These are phyloP conservation scores for Mycena galopus DNA, from an alignment of 768 basidiomycete genomes.

Conservation along the genomic window DNA sequence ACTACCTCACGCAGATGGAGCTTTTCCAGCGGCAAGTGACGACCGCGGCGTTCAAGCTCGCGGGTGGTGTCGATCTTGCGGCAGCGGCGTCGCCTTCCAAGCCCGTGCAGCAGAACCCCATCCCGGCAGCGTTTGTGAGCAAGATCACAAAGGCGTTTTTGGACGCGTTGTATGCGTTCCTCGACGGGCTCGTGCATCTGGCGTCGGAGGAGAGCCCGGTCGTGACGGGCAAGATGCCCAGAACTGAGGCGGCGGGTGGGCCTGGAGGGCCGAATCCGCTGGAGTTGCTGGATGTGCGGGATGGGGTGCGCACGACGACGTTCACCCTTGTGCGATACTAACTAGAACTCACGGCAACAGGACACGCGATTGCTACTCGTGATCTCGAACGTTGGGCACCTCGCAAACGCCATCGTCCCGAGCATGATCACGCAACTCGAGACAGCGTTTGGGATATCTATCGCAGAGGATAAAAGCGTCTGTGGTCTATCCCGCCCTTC, in stretches of 20 bases:
- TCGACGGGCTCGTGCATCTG: conserved; percentile 88
- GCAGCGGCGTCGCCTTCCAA: conserved; percentile 56
- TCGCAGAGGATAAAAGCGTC: conserved; percentile 81
- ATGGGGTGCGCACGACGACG: conserved; percentile 61
- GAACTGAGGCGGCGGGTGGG: conserved; percentile 45
- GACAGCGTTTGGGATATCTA: conserved; percentile 76
- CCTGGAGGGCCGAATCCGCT: conserved; percentile 61
- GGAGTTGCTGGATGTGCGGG: conserved; percentile 70
- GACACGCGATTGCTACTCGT: conserved; percentile 90
- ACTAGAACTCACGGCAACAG: conserved; percentile 54
- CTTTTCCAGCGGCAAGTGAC: conserved; percentile 85
- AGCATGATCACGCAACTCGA: conserved; percentile 87
- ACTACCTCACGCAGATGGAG: conserved; percentile 83
- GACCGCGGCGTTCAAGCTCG: conserved; percentile 82
- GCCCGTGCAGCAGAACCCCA: conserved; percentile 68
- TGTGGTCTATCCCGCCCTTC: conserved; percentile 35
- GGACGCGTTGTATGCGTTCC: conserved; percentile 85
- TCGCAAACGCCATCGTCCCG: conserved; percentile 79
- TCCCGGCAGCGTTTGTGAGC: conserved; percentile 72
- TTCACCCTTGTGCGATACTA: background rate
- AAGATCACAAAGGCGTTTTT: conserved; percentile 90
- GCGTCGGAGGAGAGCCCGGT: conserved; percentile 78
- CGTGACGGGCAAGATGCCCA: conserved; percentile 52
- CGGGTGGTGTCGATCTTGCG: conserved; percentile 77
- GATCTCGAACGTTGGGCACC: conserved; percentile 87